phyloP scores from a whole-genome alignment of 192 early-diverging fungal genomes.

The Podila minutissima region DNA sequence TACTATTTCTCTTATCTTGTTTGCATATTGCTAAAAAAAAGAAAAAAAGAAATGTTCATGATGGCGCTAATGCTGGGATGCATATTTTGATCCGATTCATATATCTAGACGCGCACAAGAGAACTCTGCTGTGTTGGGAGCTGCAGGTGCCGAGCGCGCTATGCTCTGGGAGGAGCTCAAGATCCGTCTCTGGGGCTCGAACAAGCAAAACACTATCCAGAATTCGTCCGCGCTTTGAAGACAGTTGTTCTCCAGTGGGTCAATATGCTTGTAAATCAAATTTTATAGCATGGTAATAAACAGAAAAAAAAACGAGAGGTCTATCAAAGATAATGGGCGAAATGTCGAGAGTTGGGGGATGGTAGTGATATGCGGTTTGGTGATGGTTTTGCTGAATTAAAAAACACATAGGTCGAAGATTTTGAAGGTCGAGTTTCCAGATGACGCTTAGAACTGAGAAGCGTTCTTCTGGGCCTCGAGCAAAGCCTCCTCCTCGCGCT shows the following conservation, averaged over 20 bases:
- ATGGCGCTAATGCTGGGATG: background rate
- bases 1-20: slow-evolving; percentile 10
- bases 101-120: slow-evolving; percentile 81
- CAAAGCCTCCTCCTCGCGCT: slow-evolving; percentile 45
- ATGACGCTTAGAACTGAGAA: slow-evolving; percentile 24
- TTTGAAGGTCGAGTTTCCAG: background rate
- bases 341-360: too few species aligned
- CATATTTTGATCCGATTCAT: background rate
- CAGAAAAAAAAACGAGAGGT: too few species aligned
- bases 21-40: background rate
- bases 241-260: too few species aligned
- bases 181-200: slow-evolving; percentile 29
- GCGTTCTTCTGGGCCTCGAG: slow-evolving; percentile 31
- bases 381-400: background rate
- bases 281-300: too few species aligned
- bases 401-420: background rate
- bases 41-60: too few species aligned
- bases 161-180: slow-evolving; percentile 70
- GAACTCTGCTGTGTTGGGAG: slow-evolving; percentile 84
- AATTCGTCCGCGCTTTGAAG: too few species aligned
- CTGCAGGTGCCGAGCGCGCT: slow-evolving; percentile 65
- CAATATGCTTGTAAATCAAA: too few species aligned
- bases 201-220: background rate
- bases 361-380: too few species aligned
- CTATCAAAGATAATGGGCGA: too few species aligned